A percentile compares a stretch with the other conserved stretches of the same genome.
phyloP scores from a whole-genome alignment of 2,329 filamentous ascomycete species.

The Lizonia empirigonia region DNA sequence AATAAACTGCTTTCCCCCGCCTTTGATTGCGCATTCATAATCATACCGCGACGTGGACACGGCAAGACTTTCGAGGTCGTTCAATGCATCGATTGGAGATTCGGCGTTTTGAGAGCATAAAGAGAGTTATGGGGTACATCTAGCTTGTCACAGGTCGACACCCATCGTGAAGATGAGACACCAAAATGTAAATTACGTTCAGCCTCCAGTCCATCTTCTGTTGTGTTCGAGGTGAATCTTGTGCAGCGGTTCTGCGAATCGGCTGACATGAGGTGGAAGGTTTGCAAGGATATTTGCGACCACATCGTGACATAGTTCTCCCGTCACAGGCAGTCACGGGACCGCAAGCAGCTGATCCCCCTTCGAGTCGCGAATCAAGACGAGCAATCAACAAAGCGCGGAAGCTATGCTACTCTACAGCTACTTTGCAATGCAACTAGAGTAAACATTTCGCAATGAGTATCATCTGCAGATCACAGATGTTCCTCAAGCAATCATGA shows the following conservation, averaged over 20 bases:
- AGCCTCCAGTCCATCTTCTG: not conserved
- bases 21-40: not conserved
- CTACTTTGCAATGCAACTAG: not conserved
- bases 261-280: not conserved
- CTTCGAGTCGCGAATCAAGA: not conserved
- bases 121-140: conserved; percentile 3
- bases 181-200: conserved; percentile 14
- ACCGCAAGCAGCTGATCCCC: not conserved
- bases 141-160: conserved; percentile 6
- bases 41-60: not conserved
- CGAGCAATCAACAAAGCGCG: not conserved
- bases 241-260: not conserved
- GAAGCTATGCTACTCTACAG: too few relatives aligned
- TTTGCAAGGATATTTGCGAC: conserved; percentile 1
- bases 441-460: not conserved
- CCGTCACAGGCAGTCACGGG: not conserved
- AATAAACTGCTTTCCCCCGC: conserved; percentile 24
- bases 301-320: conserved; percentile 2
- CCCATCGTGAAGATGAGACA: conserved; percentile 3
- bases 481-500: not conserved
- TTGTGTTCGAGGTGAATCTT: not conserved
- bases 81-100: conserved; percentile 4
- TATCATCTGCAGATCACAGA: not conserved
- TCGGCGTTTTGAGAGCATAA: conserved; percentile 10
- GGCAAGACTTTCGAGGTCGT: not conserved